These are phyloP conservation scores for Beauveria caledonica DNA, from an alignment of 2,329 filamentous ascomycete species.

Conservation along the genomic window DNA sequence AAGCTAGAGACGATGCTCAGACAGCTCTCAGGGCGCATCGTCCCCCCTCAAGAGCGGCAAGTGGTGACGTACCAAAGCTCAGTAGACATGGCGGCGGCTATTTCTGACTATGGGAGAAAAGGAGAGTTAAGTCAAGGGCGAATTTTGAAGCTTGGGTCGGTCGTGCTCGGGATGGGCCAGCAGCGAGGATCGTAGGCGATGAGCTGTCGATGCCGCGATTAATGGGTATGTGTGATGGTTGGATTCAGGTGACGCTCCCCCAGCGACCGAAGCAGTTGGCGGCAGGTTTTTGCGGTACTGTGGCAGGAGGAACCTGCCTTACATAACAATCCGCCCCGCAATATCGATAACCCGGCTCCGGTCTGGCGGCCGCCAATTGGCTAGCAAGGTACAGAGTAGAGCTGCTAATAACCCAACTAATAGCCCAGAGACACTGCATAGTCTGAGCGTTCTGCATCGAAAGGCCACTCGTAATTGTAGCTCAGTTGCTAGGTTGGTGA, in stretches of 20 bases:
- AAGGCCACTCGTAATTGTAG: not conserved
- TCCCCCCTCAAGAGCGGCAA: constrained; percentile 14
- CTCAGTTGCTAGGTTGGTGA: not conserved
- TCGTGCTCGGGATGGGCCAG: constrained; percentile 8
- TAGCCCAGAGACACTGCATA: not conserved
- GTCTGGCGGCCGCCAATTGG: not conserved
- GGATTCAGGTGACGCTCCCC: constrained; percentile 29
- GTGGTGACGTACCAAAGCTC: constrained; percentile 68
- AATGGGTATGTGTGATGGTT: constrained; percentile 15
- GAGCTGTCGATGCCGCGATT: constrained; percentile 14
- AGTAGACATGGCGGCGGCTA: constrained; percentile 58
- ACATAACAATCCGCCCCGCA: constrained; percentile 22
- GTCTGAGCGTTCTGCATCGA: not conserved
- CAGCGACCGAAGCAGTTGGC: constrained; percentile 30
- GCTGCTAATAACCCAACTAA: not conserved
- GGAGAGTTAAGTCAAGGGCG: constrained; percentile 11
- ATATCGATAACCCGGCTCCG: constrained; percentile 12
- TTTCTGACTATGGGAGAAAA: constrained; percentile 19
- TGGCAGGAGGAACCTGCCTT: constrained; percentile 21
- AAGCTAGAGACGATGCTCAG: constrained; percentile 15
- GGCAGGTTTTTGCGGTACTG: constrained; percentile 35
- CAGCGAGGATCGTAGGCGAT: constrained; percentile 9
- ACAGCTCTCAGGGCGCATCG: constrained; percentile 11
- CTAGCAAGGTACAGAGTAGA: too few species aligned
- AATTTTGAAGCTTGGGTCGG: constrained; percentile 9